Percentiles rank a stretch among this genome's conserved stretches.
Conservation (phyloP, 2,329 filamentous ascomycete species). For the Aplosporella prunicola region DNA sequence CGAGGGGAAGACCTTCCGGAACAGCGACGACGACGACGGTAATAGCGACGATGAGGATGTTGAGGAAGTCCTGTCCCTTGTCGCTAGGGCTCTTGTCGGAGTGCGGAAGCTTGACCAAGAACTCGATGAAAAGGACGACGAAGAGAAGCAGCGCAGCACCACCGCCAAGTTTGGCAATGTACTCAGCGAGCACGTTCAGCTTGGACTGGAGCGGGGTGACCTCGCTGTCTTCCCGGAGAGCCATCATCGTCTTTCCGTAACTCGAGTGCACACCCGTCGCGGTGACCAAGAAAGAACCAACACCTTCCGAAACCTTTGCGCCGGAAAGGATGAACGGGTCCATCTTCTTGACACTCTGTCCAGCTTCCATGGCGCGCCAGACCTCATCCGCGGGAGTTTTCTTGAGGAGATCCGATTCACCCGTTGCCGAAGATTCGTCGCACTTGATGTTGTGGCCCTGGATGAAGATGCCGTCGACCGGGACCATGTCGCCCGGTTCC, state of each 20-base stretch:
- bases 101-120: slow-evolving; percentile 57
- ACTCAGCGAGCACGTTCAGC: slow-evolving; percentile 66
- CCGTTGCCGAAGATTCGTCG: slow-evolving; percentile 67
- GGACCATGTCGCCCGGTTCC: slow-evolving; percentile 63
- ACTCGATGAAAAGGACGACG: slow-evolving; percentile 76
- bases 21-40: slow-evolving; percentile 62
- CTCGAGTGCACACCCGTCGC: slow-evolving; percentile 64
- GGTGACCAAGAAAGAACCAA: slow-evolving; percentile 67
- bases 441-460: slow-evolving; percentile 58
- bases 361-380: slow-evolving; percentile 52
- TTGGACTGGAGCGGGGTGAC: slow-evolving; percentile 72
- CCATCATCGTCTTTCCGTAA: slow-evolving; percentile 70
- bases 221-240: slow-evolving; percentile 64
- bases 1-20: slow-evolving; percentile 56
- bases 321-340: slow-evolving; percentile 86
- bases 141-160: slow-evolving; percentile 72
- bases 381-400: slow-evolving; percentile 60
- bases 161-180: slow-evolving; percentile 70
- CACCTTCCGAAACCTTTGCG: slow-evolving; percentile 65
- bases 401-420: slow-evolving; percentile 63
- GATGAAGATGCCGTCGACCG: slow-evolving; percentile 63
- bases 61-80: slow-evolving; percentile 63
- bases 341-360: slow-evolving; percentile 54
- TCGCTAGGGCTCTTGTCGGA: slow-evolving; percentile 47
- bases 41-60: slow-evolving; percentile 55